These are phyloP conservation scores for Penicillium sp. DNA, from an alignment of 2,329 filamentous ascomycete genomes.

Conservation along the genomic window DNA sequence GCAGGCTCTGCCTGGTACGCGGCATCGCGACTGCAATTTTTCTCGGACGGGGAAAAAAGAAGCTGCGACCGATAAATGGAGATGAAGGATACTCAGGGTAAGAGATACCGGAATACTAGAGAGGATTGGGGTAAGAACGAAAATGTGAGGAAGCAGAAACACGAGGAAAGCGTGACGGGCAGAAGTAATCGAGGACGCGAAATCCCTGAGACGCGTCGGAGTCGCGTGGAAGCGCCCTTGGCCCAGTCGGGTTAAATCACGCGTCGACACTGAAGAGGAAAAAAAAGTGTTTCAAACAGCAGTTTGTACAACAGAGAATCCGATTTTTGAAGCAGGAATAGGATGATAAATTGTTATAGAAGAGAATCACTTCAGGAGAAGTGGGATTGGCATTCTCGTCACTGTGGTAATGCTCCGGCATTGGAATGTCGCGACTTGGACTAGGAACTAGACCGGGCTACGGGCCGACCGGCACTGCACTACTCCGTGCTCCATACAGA, in stretches of 20 bases:
- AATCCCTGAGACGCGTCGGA: conserved; percentile 16
- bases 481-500: background rate
- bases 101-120: conserved; percentile 20
- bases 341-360: background rate
- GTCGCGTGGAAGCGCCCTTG: conserved; percentile 12
- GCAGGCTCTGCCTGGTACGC: conserved; percentile 28
- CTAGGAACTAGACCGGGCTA: background rate
- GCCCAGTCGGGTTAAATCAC: conserved; percentile 12
- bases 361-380: background rate
- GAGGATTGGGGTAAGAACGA: background rate
- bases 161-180: conserved; percentile 2
- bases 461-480: too few relatives aligned
- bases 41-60: conserved; percentile 7
- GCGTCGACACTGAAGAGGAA: background rate
- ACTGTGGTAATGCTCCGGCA: conserved; percentile 20
- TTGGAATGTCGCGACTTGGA: conserved; percentile 18
- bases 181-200: background rate
- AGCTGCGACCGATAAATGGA: conserved; percentile 10
- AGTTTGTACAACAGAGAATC: background rate
- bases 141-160: conserved; percentile 1
- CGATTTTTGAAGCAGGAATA: background rate
- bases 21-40: conserved; percentile 29
- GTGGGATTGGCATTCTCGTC: conserved; percentile 10
- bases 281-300: background rate
- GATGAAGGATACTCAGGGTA: conserved; percentile 16